phyloP scores from a whole-genome alignment of 305 asterid species.

The Rubia balearica region DNA sequence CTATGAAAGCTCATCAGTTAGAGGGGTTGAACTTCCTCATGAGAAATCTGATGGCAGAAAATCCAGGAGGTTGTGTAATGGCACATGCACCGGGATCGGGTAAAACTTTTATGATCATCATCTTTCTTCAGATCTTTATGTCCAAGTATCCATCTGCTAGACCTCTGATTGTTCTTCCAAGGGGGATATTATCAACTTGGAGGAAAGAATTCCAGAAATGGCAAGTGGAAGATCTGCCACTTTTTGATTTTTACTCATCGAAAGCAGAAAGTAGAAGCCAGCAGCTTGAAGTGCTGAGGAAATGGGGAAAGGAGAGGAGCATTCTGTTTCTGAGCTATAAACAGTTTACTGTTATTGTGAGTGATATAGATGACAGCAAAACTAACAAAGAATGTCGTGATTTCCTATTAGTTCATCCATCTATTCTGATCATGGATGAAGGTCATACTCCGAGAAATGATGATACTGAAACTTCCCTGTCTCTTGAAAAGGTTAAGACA shows the following conservation, averaged over 20 bases:
- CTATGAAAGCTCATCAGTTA: conserved; percentile 82
- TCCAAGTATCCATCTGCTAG: too few species aligned
- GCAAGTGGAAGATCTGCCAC: conserved; percentile 80
- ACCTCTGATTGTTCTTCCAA: conserved; percentile 80
- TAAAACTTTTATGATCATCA: too few species aligned
- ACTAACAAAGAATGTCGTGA: conserved; percentile 52
- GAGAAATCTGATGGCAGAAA: conserved; percentile 64
- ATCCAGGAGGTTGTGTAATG: conserved; percentile 87
- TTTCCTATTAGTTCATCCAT: conserved; percentile 57
- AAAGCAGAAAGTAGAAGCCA: conserved; percentile 25
- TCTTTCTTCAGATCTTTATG: too few species aligned
- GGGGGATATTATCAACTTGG: conserved; percentile 73
- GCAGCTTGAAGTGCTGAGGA: conserved; percentile 18
- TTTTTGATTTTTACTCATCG: conserved; percentile 39
- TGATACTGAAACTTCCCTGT: conserved; percentile 15
- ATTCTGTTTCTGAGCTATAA: conserved; percentile 4
- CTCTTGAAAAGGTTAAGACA: conserved; percentile 84
- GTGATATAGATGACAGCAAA: conserved; percentile 44
- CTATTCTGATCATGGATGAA: conserved; percentile 82
- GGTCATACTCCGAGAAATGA: conserved; percentile 93
- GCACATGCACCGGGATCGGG: conserved; percentile 12
- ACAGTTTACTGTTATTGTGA: conserved; percentile 32
- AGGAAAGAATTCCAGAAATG: conserved; percentile 63
- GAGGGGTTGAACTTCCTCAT: conserved; percentile 84
- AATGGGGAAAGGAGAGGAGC: conserved; percentile 20